phyloP scores from a whole-genome alignment of 2,329 filamentous ascomycete species.

The Zarea fungicola region DNA sequence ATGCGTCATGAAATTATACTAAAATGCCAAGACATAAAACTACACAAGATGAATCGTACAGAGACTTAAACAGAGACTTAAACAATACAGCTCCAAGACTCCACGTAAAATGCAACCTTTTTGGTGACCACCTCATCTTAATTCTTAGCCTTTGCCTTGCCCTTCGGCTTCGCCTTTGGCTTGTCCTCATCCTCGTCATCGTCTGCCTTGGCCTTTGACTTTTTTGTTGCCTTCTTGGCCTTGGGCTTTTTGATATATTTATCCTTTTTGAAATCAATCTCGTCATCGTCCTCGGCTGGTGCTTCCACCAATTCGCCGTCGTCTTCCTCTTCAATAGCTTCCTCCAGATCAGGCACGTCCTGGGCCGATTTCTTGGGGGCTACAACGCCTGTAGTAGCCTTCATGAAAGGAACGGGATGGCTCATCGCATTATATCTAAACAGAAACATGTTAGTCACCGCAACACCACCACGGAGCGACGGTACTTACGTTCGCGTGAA shows the following conservation, averaged over 20 bases:
- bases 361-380: conserved; percentile 66
- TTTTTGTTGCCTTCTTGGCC: conserved; percentile 50
- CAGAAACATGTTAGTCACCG: conserved; percentile 14
- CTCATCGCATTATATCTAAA: conserved; percentile 77
- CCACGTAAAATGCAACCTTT: too few species aligned
- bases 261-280: conserved; percentile 83
- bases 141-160: conserved; percentile 31
- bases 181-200: conserved; percentile 49
- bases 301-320: conserved; percentile 57
- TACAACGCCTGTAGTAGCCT: conserved; percentile 65
- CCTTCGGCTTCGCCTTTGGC: conserved; percentile 49
- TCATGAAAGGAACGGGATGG: conserved; percentile 94
- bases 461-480: not conserved
- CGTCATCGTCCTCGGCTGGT: conserved; percentile 65
- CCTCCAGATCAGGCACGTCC: conserved; percentile 88
- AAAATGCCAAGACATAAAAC: too few species aligned
- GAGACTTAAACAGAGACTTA: too few species aligned
- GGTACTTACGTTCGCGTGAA: conserved; percentile 81
- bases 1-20: too few species aligned
- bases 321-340: conserved; percentile 90
- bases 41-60: too few species aligned
- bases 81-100: too few species aligned
- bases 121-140: too few species aligned
- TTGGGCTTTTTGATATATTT: conserved; percentile 95
- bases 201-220: conserved; percentile 35